A percentile compares a stretch with the other conserved stretches of the same genome.
phyloP scores from a whole-genome alignment of 768 basidiomycete genomes.

The Lactifluus subvellereus region DNA sequence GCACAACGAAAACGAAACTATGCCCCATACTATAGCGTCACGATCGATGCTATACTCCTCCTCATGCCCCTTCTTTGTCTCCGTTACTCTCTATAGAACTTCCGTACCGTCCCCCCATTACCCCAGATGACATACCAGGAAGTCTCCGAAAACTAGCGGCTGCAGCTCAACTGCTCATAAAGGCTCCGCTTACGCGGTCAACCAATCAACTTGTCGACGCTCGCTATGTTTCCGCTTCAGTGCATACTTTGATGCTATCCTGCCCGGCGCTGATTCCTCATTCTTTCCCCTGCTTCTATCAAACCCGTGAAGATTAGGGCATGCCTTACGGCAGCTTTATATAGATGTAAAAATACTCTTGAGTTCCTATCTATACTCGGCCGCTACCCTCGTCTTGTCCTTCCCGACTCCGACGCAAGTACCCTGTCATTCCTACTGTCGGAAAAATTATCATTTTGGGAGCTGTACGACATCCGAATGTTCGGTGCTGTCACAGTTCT shows the following conservation, averaged over 20 bases:
- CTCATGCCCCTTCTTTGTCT: background rate
- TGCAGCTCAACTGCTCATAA: constrained; percentile 9
- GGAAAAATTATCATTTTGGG: background rate
- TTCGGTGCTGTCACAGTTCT: background rate
- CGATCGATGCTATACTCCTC: too few relatives aligned
- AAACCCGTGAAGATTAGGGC: constrained; percentile 7
- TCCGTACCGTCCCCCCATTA: background rate
- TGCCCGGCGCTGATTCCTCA: background rate
- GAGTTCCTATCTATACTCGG: background rate
- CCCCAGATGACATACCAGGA: background rate
- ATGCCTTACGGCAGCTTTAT: background rate
- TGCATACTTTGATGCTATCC: background rate
- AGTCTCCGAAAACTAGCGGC: background rate
- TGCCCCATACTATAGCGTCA: too few relatives aligned
- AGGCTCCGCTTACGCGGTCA: background rate
- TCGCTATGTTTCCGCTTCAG: background rate
- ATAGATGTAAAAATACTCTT: background rate
- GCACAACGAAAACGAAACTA: background rate
- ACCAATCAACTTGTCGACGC: constrained; percentile 5
- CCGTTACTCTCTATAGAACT: constrained; percentile 7
- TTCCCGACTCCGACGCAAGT: background rate
- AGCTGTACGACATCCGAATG: background rate
- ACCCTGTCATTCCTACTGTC: background rate
- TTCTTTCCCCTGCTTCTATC: background rate
- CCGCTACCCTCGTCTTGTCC: background rate